Conservation (phyloP, 768 basidiomycete species). For the Lactarius akahatsu region DNA sequence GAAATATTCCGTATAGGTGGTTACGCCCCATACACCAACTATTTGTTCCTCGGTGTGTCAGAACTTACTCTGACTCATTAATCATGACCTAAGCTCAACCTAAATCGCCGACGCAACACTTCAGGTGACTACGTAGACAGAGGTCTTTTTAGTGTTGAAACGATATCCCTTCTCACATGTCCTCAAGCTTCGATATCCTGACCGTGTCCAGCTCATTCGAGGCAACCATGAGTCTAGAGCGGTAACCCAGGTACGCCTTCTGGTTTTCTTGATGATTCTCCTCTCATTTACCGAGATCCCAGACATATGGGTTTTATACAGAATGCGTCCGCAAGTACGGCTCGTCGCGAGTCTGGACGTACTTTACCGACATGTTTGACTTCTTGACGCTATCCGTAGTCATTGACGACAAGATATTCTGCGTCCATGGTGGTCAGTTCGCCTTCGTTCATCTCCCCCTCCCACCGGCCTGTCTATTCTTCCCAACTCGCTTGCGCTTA, state of each 20-base stretch:
- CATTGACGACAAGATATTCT: conserved; percentile 98
- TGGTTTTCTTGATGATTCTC: conserved; percentile 11
- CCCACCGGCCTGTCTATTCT: conserved; percentile 14
- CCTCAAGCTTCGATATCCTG: conserved; percentile 94
- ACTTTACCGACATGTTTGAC: conserved; percentile 99
- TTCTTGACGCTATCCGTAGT: conserved; percentile 96
- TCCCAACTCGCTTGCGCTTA: conserved; percentile 14
- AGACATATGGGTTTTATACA: conserved; percentile 99
- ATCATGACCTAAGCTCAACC: conserved; percentile 6
- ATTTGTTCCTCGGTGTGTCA: conserved; percentile 89
- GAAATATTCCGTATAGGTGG: conserved; percentile 99
- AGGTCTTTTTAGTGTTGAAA: conserved; percentile 97
- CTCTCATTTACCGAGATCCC: conserved; percentile 18
- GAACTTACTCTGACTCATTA: conserved; percentile 16
- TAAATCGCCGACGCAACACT: not conserved
- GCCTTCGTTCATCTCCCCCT: conserved; percentile 3
- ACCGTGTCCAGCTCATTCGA: conserved; percentile 92
- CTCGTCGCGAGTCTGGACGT: conserved; percentile 94
- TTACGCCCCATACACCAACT: conserved; percentile 94
- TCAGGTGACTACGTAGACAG: conserved; percentile 98
- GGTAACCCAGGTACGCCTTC: conserved; percentile 86
- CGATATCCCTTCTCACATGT: conserved; percentile 96
- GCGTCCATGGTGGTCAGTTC: conserved; percentile 89
- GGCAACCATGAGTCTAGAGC: conserved; percentile 98
- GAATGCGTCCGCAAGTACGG: conserved; percentile 98